A percentile compares a stretch with the other conserved stretches of the same genome.
phyloP scores from a whole-genome alignment of 768 basidiomycete species.

The Boletus bicolor region DNA sequence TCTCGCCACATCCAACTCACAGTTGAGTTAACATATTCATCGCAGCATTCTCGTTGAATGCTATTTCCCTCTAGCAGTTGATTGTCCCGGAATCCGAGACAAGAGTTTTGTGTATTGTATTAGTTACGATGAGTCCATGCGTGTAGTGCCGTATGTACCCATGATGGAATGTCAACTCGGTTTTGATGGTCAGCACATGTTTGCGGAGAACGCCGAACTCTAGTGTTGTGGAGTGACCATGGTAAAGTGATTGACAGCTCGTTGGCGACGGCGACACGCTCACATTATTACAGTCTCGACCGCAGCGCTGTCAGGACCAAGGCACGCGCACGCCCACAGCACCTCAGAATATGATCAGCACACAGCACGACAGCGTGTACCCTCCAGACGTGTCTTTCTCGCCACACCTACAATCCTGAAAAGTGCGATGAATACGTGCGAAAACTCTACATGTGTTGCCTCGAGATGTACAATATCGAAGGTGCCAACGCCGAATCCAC shows the following conservation, averaged over 20 bases:
- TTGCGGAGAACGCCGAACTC: slow-evolving; percentile 2
- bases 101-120: background rate
- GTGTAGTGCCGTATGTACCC: background rate
- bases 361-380: slow-evolving; percentile 47
- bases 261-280: background rate
- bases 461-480: slow-evolving; percentile 48
- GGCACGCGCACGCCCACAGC: slow-evolving; percentile 11
- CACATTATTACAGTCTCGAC: background rate
- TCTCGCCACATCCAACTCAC: background rate
- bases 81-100: slow-evolving; percentile 4
- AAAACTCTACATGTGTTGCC: slow-evolving; percentile 61
- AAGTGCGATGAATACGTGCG: slow-evolving; percentile 53
- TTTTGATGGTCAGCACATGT: background rate
- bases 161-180: background rate
- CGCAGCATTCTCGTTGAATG: background rate
- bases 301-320: slow-evolving; percentile 22
- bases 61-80: background rate
- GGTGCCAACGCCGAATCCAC: slow-evolving; percentile 46
- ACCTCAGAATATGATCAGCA: background rate
- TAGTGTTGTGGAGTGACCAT: background rate
- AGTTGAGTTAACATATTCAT: background rate
- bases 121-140: background rate
- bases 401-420: slow-evolving; percentile 62
- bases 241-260: background rate
- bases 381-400: slow-evolving; percentile 59